Base-by-base conservation (phyloP, 176 grass and related monocot genomes). In the Oryza australiensis region DNA sequence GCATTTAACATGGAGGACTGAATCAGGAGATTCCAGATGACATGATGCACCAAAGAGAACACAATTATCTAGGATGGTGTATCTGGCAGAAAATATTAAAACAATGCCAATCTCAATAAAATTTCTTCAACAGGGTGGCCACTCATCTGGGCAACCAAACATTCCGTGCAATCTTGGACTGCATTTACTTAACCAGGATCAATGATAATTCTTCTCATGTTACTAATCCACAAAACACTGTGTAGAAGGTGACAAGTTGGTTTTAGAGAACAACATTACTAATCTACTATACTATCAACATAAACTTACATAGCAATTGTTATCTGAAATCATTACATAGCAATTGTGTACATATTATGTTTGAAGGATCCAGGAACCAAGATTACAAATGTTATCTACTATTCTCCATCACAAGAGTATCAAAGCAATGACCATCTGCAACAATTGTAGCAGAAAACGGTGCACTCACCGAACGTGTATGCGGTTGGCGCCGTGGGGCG, bases 391-490 rank as follows among this genome's bases (percentile, higher is more conserved):
- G 28, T 7, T 7, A 59, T 16, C 16, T 75, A 34, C 53, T 26
- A 1, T 49, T 64, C 63, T 6, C 60, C 9, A 0, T 45, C 76
- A 60, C 15, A 65, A 27, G 5, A 38, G 29, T 20, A 70, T 68
- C 46, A 41, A 63, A 74, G 23, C n/a, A 86, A 28, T 26, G 38
- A 28, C 14, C 22, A 86, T 26, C 6, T 16, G 23, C 5, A 80
- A 24, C 22, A 64, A 32, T 67, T 70, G 45, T 45, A 55, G 28
- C 41, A 71, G 68, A 1, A 72, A 66, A 74, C 9, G 11, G 26
- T 26, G 68, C 23, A 91, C 89, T 82, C 29, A 99, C 96, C 96
- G 77, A 99, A 99, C 60, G 96, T 80, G 80, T 89, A 99, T 8
- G 96, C 96, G 0, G 89, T 88, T 22, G 91, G 96, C 41, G 82